Conservation (phyloP, 2,329 filamentous ascomycete species). For the Phyllosticta citriasiana region DNA sequence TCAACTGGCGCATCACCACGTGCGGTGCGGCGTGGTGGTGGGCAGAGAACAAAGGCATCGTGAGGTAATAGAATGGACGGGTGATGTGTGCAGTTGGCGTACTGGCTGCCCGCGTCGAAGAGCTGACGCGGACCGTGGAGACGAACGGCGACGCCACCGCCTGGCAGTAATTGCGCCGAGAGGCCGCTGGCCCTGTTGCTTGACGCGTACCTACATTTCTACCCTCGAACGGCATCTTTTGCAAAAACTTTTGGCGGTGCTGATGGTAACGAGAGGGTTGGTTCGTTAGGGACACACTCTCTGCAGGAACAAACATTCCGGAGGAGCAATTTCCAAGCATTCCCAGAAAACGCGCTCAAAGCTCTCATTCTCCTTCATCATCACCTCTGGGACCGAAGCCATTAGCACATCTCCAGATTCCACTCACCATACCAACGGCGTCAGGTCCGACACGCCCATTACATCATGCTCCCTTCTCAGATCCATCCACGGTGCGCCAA, state of each 20-base stretch:
- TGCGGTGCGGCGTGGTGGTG: not conserved
- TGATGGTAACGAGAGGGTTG: not conserved
- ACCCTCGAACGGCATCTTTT: not conserved
- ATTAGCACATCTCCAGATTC: not conserved
- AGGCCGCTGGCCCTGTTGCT: not conserved
- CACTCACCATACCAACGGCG: not conserved
- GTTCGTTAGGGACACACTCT: not conserved
- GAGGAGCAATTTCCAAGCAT: too few relatives aligned
- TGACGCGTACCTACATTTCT: not conserved
- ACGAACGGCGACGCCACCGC: not conserved
- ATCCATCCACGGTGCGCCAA: not conserved
- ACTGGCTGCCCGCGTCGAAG: not conserved
- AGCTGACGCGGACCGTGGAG: not conserved
- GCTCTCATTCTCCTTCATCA: not conserved
- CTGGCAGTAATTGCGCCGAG: not conserved
- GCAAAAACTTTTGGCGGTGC: not conserved
- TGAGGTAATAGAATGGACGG: not conserved
- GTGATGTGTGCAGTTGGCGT: not conserved
- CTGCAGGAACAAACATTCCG: too few relatives aligned
- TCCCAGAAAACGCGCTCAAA: too few relatives aligned
- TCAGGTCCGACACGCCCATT: not conserved
- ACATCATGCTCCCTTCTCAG: not conserved
- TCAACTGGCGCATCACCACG: not conserved
- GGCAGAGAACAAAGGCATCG: not conserved
- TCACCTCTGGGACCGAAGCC: not conserved